Conservation (phyloP, 192 early-diverging fungal genomes). For the Rhizoclosmatium sp. region DNA sequence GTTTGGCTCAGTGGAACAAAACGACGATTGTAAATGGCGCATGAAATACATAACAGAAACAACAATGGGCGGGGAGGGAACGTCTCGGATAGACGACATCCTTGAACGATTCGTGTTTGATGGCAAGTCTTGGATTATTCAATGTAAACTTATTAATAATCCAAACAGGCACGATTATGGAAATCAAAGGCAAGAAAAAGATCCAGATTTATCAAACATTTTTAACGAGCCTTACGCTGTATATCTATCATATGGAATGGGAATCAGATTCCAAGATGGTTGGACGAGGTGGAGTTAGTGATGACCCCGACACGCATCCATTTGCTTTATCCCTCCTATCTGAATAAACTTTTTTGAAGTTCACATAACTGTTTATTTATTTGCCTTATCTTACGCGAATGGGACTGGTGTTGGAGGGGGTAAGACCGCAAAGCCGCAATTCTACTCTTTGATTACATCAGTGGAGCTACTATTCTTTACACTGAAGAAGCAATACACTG, state of each 20-base stretch:
- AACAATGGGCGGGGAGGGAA: constrained; percentile 3
- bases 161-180: neutral
- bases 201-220: constrained; percentile 38
- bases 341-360: too few relatives aligned
- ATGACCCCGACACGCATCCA: neutral
- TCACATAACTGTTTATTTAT: too few relatives aligned
- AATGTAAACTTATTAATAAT: neutral
- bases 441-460: too few relatives aligned
- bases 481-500: too few relatives aligned
- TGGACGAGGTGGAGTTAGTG: constrained; percentile 26
- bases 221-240: constrained; percentile 28
- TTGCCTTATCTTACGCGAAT: too few relatives aligned
- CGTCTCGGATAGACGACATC: constrained; percentile 21
- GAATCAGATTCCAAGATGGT: neutral
- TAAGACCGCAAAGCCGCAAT: too few relatives aligned
- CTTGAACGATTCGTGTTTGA: constrained; percentile 35
- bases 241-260: constrained; percentile 25
- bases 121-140: constrained; percentile 16
- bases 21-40: constrained; percentile 16
- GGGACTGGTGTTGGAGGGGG: too few relatives aligned
- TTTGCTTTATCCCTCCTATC: neutral
- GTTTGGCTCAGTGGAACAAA: neutral
- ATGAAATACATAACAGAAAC: neutral
- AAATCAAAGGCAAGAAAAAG: constrained; percentile 14
- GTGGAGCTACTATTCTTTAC: too few relatives aligned